Base-by-base conservation (phyloP, 2,329 filamentous ascomycete genomes). In the Xylaria sp. region DNA sequence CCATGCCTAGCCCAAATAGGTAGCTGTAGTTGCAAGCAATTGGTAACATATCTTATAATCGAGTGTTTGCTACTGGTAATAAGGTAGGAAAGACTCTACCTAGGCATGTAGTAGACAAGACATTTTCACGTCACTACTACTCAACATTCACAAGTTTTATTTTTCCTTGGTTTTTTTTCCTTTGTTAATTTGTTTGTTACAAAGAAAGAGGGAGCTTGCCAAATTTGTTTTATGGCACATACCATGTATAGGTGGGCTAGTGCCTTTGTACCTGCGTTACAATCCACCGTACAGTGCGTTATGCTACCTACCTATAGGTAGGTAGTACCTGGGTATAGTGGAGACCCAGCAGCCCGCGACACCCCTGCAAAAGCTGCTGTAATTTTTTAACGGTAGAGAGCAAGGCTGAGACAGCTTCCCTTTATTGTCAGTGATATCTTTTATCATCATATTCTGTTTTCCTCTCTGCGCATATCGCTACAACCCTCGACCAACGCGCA, bases 351-450 rank as follows among this genome's bases (percentile, higher is more conserved):
- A 29, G 55, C 42, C 27, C 21, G 40, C 32, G 10, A 40, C 59
- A n/a, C 53, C 71, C 71, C 70, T 73, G 71, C 65, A 71, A 71
- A 60, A 29, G 51, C 23, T 44, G n/a, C 63, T 69, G 69, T 69
- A 73, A 71, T 73, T 76, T 76, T 77, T 76, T 70, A 69, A 67
- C 69, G 51, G 35, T 51, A 54, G 55, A 70, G 62, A 57, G 66
- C 73, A 74, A 76, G 75, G 75, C 74, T 75, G 73, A 76, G 53
- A 69, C 57, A 42, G 21, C 70, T 66, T 66, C 62, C 53, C 50
- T 32, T 66, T 59, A 47, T 29, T 27, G 42, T 32, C 13, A 23
- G 12, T 51, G 9, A 35, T 35, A 32, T 37, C 50, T 42, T 42
- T 65, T 51, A 57, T 32, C 51, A 42, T 25, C 47, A 9, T 18